phyloP scores from a whole-genome alignment of 2,329 filamentous ascomycete genomes.

The Mycosphaerella arachidis region DNA sequence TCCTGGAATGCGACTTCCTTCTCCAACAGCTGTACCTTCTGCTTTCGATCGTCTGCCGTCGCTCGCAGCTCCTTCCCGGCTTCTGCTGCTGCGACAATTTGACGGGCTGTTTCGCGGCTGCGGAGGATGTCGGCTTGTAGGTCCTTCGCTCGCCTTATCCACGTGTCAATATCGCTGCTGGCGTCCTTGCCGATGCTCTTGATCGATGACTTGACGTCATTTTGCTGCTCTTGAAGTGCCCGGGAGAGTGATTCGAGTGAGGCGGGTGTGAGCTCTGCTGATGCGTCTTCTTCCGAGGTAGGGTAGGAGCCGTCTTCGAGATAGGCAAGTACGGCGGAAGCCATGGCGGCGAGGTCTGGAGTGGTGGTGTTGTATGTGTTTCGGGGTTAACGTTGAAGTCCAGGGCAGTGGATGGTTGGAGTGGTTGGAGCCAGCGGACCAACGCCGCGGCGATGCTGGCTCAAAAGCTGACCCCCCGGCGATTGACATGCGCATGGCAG shows the following conservation, averaged over 20 bases:
- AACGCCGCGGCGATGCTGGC: neutral
- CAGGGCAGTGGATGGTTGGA: neutral
- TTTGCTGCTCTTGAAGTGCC: conserved; percentile 48
- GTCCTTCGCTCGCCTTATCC: conserved; percentile 78
- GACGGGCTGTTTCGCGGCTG: conserved; percentile 71
- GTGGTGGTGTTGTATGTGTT: neutral
- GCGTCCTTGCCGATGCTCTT: conserved; percentile 70
- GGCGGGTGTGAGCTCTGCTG: conserved; percentile 47
- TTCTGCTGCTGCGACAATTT: conserved; percentile 75
- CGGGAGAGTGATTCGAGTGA: conserved; percentile 49
- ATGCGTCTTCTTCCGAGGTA: conserved; percentile 52
- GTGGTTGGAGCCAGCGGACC: neutral
- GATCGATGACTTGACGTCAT: conserved; percentile 63
- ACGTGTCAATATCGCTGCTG: conserved; percentile 74
- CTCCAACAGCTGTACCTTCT: conserved; percentile 53
- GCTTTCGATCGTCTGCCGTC: conserved; percentile 57
- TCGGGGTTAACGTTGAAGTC: neutral
- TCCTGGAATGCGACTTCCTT: conserved; percentile 58
- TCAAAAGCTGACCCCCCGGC: neutral
- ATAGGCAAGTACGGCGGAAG: conserved; percentile 61
- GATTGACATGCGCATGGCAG: neutral
- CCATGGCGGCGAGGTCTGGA: conserved; percentile 35
- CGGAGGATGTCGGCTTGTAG: conserved; percentile 80
- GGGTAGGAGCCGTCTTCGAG: conserved; percentile 55
- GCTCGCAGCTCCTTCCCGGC: conserved; percentile 60